Base-by-base conservation (phyloP, 2,329 filamentous ascomycete genomes). In the Kalaharituber pfeilii region DNA sequence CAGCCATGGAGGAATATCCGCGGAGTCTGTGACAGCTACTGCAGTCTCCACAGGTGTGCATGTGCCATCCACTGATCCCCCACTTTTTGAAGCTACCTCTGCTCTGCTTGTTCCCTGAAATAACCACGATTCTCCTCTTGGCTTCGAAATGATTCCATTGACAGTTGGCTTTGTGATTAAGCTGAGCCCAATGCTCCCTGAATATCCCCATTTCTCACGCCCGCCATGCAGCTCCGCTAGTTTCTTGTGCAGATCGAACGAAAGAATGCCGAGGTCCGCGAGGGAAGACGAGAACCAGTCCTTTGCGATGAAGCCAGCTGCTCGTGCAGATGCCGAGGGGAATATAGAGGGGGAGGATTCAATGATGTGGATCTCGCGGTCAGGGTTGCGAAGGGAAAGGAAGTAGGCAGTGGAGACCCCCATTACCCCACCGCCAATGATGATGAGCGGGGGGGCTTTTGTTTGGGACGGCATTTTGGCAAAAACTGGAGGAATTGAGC, bases 331-430 rank as follows among this genome's bases (percentile, higher is more conserved):
- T 0, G 84, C 83, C 27, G 80, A 84, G 9, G 77, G 74, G 67
- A 88, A 86, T 28, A 88, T 73, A 58, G 77, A 66, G 0, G 72
- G 66, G 3, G 75, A 74, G 5, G 75, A 70, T 62, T 81, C 79
- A 36, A 82, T 58, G 22, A 82, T 67, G 58, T 79, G 75, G 52
- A 81, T 78, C 28, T 70, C 68, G 11, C 26, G 29, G 20, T 69
- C 60, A 3, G 71, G 68, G 47, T 45, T 67, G 65, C 52, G 69
- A 20, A 55, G 55, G 5, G 79, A 77, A 28, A 88, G 75, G 65
- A 84, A 86, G 67, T 81, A 86, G n/a, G 81, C 81, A 9, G 79
- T 82, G 1, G 80, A 79, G 29, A 78, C 69, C 56, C 82, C 81
- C 52, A 86, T 82, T 62, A 86, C 82, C 47, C 82, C 81, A 45